These are phyloP conservation scores for Ascodesmis nigricans DNA, from an alignment of 495 filamentous ascomycete species.

Conservation along the genomic window DNA sequence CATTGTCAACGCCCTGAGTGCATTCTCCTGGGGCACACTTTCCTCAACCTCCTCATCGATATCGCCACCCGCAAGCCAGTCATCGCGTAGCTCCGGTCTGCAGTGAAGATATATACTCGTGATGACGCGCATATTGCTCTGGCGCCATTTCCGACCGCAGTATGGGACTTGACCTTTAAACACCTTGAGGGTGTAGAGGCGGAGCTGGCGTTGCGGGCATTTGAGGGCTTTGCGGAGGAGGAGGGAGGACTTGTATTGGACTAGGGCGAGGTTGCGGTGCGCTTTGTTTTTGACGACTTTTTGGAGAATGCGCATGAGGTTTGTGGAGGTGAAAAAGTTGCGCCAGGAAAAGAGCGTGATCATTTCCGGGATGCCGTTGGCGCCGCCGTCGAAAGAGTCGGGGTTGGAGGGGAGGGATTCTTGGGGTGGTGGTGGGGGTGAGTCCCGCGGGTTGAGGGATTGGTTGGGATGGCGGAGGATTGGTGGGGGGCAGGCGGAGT, in stretches of 20 bases:
- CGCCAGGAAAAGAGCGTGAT: slow-evolving; percentile 82
- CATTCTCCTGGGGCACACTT: slow-evolving; percentile 73
- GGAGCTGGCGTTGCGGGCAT: slow-evolving; percentile 65
- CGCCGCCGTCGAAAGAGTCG: too few species aligned
- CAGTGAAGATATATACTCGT: slow-evolving; percentile 90
- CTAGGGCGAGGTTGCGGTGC: slow-evolving; percentile 76
- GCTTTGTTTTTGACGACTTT: slow-evolving; percentile 90
- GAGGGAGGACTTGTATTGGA: slow-evolving; percentile 79
- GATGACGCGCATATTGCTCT: slow-evolving; percentile 95
- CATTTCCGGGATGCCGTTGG: slow-evolving; percentile 53
- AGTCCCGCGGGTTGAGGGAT: neutral
- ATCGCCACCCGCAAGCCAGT: slow-evolving; percentile 80
- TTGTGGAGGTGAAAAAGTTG: slow-evolving; percentile 84
- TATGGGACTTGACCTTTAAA: slow-evolving; percentile 98
- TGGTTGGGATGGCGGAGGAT: slow-evolving; percentile 31
- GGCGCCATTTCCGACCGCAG: slow-evolving; percentile 93
- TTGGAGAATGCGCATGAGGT: slow-evolving; percentile 83
- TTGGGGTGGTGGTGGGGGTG: slow-evolving; percentile 11
- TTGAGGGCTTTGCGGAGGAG: slow-evolving; percentile 78
- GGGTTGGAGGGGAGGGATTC: slow-evolving; percentile 10
- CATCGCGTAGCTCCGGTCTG: slow-evolving; percentile 74
- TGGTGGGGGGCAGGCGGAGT: slow-evolving; percentile 68
- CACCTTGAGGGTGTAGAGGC: slow-evolving; percentile 86
- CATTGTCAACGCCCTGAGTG: slow-evolving; percentile 61
- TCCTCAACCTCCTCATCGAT: slow-evolving; percentile 87